phyloP scores from a whole-genome alignment of 1,139 yeast species.

The Geotrichum bryndzae region DNA sequence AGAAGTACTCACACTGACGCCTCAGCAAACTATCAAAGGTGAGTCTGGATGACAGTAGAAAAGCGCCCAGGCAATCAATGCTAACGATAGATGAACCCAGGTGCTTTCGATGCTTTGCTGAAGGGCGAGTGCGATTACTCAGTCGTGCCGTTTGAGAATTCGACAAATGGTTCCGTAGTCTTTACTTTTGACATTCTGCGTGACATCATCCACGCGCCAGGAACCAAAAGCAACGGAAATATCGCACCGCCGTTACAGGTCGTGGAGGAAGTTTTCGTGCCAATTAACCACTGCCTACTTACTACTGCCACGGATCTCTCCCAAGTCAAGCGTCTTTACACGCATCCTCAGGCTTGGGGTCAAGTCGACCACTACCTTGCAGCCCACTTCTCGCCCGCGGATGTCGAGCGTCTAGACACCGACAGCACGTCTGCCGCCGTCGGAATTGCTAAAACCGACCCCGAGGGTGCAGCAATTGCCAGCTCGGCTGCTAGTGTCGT shows the following conservation, averaged over 20 bases:
- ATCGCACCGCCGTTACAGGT: slow-evolving; percentile 31
- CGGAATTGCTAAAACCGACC: slow-evolving; percentile 41
- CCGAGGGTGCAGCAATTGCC: slow-evolving; percentile 48
- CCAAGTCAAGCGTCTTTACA: slow-evolving; percentile 54
- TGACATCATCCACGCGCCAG: slow-evolving; percentile 46
- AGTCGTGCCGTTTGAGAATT: slow-evolving; percentile 89
- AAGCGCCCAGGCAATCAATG: not conserved
- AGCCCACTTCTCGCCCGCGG: slow-evolving; percentile 25
- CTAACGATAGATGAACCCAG: slow-evolving; percentile 23
- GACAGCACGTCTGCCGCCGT: slow-evolving; percentile 85
- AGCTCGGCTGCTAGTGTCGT: slow-evolving; percentile 59
- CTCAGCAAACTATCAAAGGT: slow-evolving; percentile 29
- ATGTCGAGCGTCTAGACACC: slow-evolving; percentile 47
- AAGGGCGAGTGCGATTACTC: slow-evolving; percentile 53
- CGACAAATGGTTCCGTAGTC: slow-evolving; percentile 90
- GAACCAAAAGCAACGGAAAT: not conserved
- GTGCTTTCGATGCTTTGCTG: slow-evolving; percentile 55
- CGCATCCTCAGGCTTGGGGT: slow-evolving; percentile 99
- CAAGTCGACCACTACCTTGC: slow-evolving; percentile 59
- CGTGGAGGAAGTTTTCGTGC: slow-evolving; percentile 74
- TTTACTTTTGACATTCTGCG: slow-evolving; percentile 76
- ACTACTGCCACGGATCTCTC: slow-evolving; percentile 41
- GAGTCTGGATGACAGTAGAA: slow-evolving; percentile 3
- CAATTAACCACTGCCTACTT: slow-evolving; percentile 73
- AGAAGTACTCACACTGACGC: slow-evolving; percentile 18